Percentiles rank a stretch among this genome's conserved stretches.
phyloP scores from a whole-genome alignment of 371 early-diverging fungal genomes.

The Chytridium lagenaria region DNA sequence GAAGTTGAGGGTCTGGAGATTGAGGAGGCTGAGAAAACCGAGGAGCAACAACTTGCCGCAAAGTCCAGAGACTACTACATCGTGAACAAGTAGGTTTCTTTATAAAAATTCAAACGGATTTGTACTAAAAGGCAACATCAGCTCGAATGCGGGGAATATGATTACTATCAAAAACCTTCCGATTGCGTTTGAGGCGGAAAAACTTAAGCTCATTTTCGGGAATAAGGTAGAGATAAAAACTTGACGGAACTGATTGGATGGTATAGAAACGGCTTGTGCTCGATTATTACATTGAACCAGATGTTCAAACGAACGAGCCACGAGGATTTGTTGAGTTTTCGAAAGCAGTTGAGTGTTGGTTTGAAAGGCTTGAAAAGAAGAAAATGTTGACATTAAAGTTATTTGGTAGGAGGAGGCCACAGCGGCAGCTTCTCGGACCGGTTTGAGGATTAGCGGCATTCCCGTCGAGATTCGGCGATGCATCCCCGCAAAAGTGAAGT shows the following conservation, averaged over 20 bases:
- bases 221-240: slow-evolving; percentile 2
- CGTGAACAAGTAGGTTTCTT: slow-evolving; percentile 32
- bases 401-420: slow-evolving; percentile 36
- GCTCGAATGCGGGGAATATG: slow-evolving; percentile 51
- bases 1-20: background rate
- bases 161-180: slow-evolving; percentile 42
- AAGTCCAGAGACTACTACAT: slow-evolving; percentile 27
- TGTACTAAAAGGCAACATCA: too few species aligned
- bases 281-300: slow-evolving; percentile 45
- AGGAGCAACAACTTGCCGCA: background rate
- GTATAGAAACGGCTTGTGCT: slow-evolving; percentile 31
- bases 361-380: too few species aligned
- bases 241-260: background rate
- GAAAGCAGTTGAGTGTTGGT: too few species aligned
- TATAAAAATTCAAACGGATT: too few species aligned
- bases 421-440: slow-evolving; percentile 19
- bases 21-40: slow-evolving; percentile 13
- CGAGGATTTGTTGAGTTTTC: slow-evolving; percentile 52
- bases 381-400: too few species aligned
- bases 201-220: slow-evolving; percentile 35
- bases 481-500: slow-evolving; percentile 42
- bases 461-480: slow-evolving; percentile 43
- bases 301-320: slow-evolving; percentile 40
- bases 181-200: slow-evolving; percentile 22
- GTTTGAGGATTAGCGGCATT: slow-evolving; percentile 29